phyloP scores from a whole-genome alignment of 768 basidiomycete species.

The Podaxis sp. region DNA sequence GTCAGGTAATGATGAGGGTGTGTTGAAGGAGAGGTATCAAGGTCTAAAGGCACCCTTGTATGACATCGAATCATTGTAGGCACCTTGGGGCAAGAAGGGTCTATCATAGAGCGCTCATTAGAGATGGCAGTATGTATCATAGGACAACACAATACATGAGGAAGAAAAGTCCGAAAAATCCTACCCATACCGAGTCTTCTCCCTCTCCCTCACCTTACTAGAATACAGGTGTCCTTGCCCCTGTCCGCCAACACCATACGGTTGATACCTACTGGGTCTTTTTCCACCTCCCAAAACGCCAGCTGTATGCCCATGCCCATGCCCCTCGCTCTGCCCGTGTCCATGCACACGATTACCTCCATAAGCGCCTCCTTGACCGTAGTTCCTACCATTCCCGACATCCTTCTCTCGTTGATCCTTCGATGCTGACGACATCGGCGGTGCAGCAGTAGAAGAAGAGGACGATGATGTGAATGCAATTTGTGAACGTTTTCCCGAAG shows the following conservation, averaged over 20 bases:
- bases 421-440: neutral
- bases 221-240: neutral
- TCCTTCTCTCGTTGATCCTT: neutral
- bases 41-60: no score
- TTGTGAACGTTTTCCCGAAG: slow-evolving; percentile 53
- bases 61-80: no score
- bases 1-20: no score
- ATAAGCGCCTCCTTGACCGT: neutral
- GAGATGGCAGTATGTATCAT: neutral
- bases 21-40: no score
- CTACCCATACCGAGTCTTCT: slow-evolving; percentile 9
- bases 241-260: slow-evolving; percentile 6
- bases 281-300: slow-evolving; percentile 11
- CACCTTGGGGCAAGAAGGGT: neutral
- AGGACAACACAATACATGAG: neutral
- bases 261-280: slow-evolving; percentile 13
- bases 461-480: slow-evolving; percentile 55
- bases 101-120: neutral
- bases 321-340: neutral
- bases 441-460: neutral
- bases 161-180: neutral
- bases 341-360: neutral
- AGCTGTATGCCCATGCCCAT: neutral
- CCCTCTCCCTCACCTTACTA: neutral
- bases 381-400: neutral